Evolutionary conservation across 345 rosid species (phyloP).

Genomic region (Euclidium syriacum): DNA sequence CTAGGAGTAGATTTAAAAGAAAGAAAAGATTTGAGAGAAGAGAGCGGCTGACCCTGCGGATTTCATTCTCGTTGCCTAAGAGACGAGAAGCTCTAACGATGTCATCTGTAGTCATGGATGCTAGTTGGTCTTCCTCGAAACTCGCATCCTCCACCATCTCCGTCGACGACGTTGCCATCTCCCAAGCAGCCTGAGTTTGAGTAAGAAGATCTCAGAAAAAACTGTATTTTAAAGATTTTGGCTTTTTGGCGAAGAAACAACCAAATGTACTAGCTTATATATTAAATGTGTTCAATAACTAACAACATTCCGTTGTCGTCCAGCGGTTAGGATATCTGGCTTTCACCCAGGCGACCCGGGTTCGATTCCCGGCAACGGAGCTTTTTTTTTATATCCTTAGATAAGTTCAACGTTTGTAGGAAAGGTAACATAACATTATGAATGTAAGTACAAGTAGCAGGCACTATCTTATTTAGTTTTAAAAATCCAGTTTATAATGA

Average conservation of each 20-base stretch:
- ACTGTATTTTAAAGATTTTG: neutral
- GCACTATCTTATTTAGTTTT: neutral
- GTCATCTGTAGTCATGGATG: conserved; percentile 69
- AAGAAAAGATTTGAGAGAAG: neutral
- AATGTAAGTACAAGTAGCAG: no score
- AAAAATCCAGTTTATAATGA: neutral
- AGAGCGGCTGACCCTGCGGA: conserved; percentile 47
- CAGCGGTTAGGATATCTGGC: conserved; percentile 98
- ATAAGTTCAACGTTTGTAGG: no score
- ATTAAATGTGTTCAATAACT: accelerated
- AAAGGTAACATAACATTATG: no score
- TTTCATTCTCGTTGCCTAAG: conserved; percentile 67
- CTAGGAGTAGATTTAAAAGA: neutral
- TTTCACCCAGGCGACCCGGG: conserved; percentile 99
- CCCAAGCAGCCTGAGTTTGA: neutral
- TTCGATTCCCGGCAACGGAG: conserved; percentile 96
- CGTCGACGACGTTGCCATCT: conserved; percentile 65
- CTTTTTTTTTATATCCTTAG: neutral
- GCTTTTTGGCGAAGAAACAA: neutral
- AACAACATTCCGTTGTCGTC: conserved; percentile 60
- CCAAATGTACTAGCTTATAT: no score
- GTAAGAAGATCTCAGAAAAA: neutral
- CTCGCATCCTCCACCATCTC: conserved; percentile 61
- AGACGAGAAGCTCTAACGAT: conserved; percentile 64
- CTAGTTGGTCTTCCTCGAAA: conserved; percentile 69